Evolutionary conservation across 257 asterid species (phyloP).

Genomic region (Penstemon eatonii): DNA sequence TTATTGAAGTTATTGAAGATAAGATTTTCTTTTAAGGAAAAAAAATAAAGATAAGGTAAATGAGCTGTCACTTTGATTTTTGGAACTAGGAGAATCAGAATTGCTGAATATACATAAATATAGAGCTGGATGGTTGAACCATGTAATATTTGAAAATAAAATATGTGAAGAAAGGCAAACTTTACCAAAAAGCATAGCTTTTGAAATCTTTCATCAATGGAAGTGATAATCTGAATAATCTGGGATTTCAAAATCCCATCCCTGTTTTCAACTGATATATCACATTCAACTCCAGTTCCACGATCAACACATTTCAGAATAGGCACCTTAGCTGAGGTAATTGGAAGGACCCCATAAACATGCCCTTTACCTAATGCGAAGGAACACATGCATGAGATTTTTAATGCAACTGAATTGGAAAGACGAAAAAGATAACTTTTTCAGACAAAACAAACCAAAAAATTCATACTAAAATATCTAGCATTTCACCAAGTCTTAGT

Average conservation of each 20-base stretch:
- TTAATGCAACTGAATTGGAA: not conserved
- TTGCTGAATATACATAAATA: conserved; percentile 19
- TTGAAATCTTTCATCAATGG: conserved; percentile 84
- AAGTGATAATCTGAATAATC: conserved; percentile 63
- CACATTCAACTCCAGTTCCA: conserved; percentile 96
- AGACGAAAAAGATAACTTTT: not conserved
- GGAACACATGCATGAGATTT: conserved; percentile 32
- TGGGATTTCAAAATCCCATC: conserved; percentile 86
- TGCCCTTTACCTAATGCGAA: conserved; percentile 68
- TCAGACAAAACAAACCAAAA: conserved; percentile 5
- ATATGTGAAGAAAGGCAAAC: conserved; percentile 18
- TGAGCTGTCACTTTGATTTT: not conserved
- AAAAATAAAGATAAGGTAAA: not conserved
- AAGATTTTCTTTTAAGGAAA: no score
- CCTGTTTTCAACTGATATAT: conserved; percentile 89
- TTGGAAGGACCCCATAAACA: conserved; percentile 74
- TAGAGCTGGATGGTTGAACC: conserved; percentile 20
- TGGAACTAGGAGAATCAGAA: not conserved
- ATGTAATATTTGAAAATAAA: conserved; percentile 15
- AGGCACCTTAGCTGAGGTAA: conserved; percentile 89
- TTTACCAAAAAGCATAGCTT: conserved; percentile 91
- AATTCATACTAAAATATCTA: not conserved
- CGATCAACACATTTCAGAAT: conserved; percentile 85
- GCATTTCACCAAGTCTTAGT: not conserved
- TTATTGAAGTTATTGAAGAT: no score